Evolutionary conservation across 1,284 basidiomycete genomes (phyloP), one percentile per base, ranked within the genome.

Genomic region (Ganoderma meredithae): DNA sequence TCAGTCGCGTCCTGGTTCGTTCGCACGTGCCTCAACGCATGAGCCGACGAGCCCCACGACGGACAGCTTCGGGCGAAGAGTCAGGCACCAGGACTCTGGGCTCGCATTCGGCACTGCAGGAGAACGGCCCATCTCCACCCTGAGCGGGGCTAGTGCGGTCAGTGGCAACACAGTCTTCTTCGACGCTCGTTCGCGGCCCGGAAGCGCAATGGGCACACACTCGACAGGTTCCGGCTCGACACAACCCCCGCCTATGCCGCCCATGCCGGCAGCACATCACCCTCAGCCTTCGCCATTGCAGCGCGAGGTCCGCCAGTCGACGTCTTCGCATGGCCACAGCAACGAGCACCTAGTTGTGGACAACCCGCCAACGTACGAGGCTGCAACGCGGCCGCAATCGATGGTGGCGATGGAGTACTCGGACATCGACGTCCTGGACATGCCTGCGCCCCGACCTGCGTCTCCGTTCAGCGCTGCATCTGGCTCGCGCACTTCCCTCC

Each of bases 141-240:
- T 86, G 39, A 91, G 89, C 66, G 81, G 79, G 12, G 81, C 78
- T 67, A 90, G 88, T 49, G 85, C 80, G 4, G 73, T 81, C 7
- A 87, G 86, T 2, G 88, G 84, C 8, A 83, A 80, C 39, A 89
- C 88, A 0, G 74, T 88, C 5, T 91, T 87, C 73, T 86, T 86
- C 67, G 90, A 91, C 72, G 90, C 90, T 0, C 67, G 77, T 2
- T 88, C 87, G 0, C 83, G 85, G 0, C 83, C 86, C 33, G 82
- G 77, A 3, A 88, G 76, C 68, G 75, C 76, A 10, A 61, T 76
- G 53, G 75, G 76, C 15, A 73, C 77, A 36, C 74, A 72, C 5
- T 71, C 86, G 3, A 74, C 74, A 36, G 73, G 74, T 15, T 69
- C 74, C 3, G 69, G 71, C 40, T 64, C 71, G 8, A 62, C 68